Evolutionary conservation across 805 yeast genomes (phyloP).

Genomic region (Teunomyces cretensis): DNA sequence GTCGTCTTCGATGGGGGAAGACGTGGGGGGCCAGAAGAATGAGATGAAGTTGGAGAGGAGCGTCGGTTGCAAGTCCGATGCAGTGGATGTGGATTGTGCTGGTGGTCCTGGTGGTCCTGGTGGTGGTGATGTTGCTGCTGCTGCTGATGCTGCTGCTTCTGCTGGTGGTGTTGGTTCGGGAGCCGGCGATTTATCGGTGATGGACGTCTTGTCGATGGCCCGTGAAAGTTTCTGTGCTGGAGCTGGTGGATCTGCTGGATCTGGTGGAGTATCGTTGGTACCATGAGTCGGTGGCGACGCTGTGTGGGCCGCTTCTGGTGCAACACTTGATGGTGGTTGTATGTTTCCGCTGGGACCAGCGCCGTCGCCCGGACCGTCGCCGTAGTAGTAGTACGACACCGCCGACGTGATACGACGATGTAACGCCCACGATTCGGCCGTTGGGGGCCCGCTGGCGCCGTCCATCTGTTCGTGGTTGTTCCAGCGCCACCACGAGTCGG

Average conservation of each 20-base stretch:
- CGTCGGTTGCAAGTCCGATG: too few species aligned
- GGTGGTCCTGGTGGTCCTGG: not conserved
- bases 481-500: slow-evolving; percentile 1
- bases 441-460: too few species aligned
- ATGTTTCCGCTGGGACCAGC: too few species aligned
- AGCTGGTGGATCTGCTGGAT: too few species aligned
- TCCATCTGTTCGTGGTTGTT: not conserved
- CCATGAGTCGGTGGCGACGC: too few species aligned
- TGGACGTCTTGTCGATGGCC: not conserved
- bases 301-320: too few species aligned
- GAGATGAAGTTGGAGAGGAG: not conserved
- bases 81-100: not conserved
- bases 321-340: too few species aligned
- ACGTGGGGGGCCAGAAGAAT: not conserved
- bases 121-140: not conserved
- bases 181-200: not conserved
- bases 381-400: not conserved
- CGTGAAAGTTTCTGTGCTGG: too few species aligned
- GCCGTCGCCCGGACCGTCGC: not conserved
- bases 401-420: not conserved
- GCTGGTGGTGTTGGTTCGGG: not conserved
- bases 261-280: too few species aligned
- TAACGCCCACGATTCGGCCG: too few species aligned
- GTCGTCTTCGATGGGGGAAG: slow-evolving; percentile 7
- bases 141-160: not conserved